Base-by-base conservation (phyloP, 2,329 filamentous ascomycete species). In the Rosellinia necatrix region DNA sequence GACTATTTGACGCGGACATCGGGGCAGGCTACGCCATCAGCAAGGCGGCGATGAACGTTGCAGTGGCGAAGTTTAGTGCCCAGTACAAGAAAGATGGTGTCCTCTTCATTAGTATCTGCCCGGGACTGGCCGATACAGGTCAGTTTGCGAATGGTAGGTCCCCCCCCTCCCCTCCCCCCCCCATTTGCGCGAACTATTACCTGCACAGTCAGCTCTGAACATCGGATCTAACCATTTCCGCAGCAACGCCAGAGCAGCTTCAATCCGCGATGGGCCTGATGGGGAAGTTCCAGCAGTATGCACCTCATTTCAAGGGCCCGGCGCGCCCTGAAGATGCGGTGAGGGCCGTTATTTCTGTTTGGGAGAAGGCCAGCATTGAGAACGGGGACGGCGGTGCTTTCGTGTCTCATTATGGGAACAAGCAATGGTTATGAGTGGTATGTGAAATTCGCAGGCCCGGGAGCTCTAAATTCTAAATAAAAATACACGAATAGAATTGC, bases 1-100 rank as follows among this genome's bases (percentile, higher is more conserved):
- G 70, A n/a, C n/a, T n/a, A n/a, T n/a, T n/a, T n/a, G 49, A 77
- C 0, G 66, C 62, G 15, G 53, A 59, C 1, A 3, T 65, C 6
- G 44, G 49, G 1, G 8, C 3, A 5, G 27, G n/a, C 3, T 86
- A 86, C 64, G 68, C 78, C 17, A 71, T 71, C 37, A 71, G 70
- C 24, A 62, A 78, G 0, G 70, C 65, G 13, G 60, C 49, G 1
- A 24, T 66, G 56, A 66, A 67, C 25, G 5, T 34, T 3, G n/a
- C 15, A 4, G 27, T 46, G 3, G 53, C 53, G 17, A 56, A 50
- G 41, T 56, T 40, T 13, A 50, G 13, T 7, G 19, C 27, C 2
- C 40, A 50, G 12, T 56, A 50, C 21, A 32, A 15, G 40, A 15
- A 19, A 5, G 19, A 56, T 1, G 53, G 47, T 6, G 25, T 56